Evolutionary conservation across 2,329 filamentous ascomycete species (phyloP).

Genomic region (Aspergillus sp.): DNA sequence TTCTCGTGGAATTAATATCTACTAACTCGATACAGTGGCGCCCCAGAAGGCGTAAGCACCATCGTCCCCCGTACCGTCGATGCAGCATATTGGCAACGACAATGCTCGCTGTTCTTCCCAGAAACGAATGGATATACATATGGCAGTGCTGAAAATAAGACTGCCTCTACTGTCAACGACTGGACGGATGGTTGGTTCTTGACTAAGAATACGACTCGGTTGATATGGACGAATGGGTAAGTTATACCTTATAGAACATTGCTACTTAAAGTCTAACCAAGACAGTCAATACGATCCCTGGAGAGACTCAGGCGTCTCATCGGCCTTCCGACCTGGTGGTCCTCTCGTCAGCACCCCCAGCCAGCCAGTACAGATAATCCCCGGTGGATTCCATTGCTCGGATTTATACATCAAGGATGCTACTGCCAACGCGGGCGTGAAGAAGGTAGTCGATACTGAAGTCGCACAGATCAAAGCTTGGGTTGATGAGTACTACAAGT

Average conservation of each 20-base stretch:
- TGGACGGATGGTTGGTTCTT: conserved; percentile 53
- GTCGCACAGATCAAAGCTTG: conserved; percentile 43
- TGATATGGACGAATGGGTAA: conserved; percentile 54
- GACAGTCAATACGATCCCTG: conserved; percentile 53
- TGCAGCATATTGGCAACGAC: conserved; percentile 50
- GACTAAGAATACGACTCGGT: conserved; percentile 46
- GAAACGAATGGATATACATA: conserved; percentile 46
- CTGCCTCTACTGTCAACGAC: conserved; percentile 46
- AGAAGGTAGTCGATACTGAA: conserved; percentile 47
- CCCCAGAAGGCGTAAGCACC: conserved; percentile 22
- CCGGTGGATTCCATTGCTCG: conserved; percentile 52
- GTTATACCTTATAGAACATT: no score
- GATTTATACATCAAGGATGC: conserved; percentile 49
- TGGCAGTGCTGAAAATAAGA: conserved; percentile 44
- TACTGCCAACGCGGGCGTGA: conserved; percentile 42
- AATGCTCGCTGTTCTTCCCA: conserved; percentile 56
- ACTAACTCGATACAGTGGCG: no score
- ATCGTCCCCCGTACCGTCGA: conserved; percentile 51
- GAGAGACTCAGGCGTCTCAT: conserved; percentile 51
- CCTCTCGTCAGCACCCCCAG: conserved; percentile 44
- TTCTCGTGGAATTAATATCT: background rate
- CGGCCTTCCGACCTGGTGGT: conserved; percentile 51
- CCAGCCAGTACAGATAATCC: conserved; percentile 51
- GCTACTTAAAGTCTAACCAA: no score
- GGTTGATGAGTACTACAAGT: background rate